A percentile compares a stretch with the other conserved stretches of the same genome.
Conservation (phyloP, 2,329 filamentous ascomycete species). For the Nigrospora osmanthi region DNA sequence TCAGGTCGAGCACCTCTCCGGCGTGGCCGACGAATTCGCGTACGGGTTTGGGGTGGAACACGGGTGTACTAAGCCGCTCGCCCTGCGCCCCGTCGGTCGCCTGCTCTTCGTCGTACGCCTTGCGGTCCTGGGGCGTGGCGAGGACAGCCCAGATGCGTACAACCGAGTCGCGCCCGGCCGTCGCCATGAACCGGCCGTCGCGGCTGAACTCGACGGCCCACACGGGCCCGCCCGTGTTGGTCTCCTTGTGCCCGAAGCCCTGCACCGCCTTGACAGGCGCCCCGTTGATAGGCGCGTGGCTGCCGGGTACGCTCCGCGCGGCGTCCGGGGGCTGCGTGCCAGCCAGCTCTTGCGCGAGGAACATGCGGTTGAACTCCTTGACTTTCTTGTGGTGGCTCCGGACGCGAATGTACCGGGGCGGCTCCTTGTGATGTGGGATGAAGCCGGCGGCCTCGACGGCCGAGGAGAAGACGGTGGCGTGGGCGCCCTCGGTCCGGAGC, state of each 20-base stretch:
- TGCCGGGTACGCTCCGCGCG: constrained; percentile 4
- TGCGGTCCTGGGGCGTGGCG: constrained; percentile 71
- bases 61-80: constrained; percentile 75
- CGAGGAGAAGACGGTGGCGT: constrained; percentile 75
- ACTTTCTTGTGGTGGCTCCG: constrained; percentile 72
- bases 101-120: constrained; percentile 59
- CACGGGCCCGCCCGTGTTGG: constrained; percentile 56
- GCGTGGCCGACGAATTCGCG: constrained; percentile 79
- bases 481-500: constrained; percentile 67
- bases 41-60: constrained; percentile 73
- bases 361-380: constrained; percentile 77
- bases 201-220: constrained; percentile 93
- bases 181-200: constrained; percentile 84
- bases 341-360: constrained; percentile 84
- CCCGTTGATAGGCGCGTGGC: constrained; percentile 14
- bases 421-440: constrained; percentile 80
- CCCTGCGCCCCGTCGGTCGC: constrained; percentile 34
- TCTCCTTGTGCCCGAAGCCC: constrained; percentile 23
- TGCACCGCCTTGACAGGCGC: neutral
- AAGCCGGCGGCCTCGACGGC: constrained; percentile 65
- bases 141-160: constrained; percentile 88
- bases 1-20: constrained; percentile 80
- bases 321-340: constrained; percentile 29
- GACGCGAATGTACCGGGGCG: constrained; percentile 85
- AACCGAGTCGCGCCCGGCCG: constrained; percentile 81